Conservation (phyloP, 192 early-diverging fungal genomes). For the Entomortierella parvispora region DNA sequence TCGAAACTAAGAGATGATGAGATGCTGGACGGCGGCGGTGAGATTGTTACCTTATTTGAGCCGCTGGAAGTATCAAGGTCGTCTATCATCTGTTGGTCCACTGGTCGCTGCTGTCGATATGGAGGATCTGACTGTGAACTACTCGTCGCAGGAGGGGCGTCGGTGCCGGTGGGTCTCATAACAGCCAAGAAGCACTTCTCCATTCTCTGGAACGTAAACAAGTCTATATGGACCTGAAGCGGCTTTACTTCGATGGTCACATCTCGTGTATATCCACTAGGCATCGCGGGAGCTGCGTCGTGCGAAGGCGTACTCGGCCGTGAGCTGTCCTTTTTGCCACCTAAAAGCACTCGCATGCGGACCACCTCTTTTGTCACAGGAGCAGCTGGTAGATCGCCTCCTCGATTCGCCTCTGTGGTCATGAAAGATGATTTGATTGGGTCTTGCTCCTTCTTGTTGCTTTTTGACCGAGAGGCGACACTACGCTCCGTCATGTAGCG, state of each 20-base stretch:
- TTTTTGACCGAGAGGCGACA: slow-evolving; percentile 13
- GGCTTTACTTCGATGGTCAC: slow-evolving; percentile 58
- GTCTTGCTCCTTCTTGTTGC: slow-evolving; percentile 17
- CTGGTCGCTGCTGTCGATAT: not conserved
- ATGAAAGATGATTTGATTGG: not conserved
- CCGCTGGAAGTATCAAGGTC: slow-evolving; percentile 31
- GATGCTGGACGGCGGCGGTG: not conserved
- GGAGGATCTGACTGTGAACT: not conserved
- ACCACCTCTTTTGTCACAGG: slow-evolving; percentile 29
- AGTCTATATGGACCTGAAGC: slow-evolving; percentile 58
- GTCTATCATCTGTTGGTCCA: slow-evolving; percentile 45
- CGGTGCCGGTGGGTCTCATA: slow-evolving; percentile 5
- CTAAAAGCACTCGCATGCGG: slow-evolving; percentile 25
- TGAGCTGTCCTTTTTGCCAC: slow-evolving; percentile 24
- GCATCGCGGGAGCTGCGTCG: slow-evolving; percentile 1
- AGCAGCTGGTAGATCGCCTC: not conserved
- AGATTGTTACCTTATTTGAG: slow-evolving; percentile 25
- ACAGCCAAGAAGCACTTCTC: slow-evolving; percentile 54
- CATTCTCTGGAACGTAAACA: slow-evolving; percentile 55
- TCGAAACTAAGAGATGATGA: not conserved
- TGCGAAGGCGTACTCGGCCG: slow-evolving; percentile 2
- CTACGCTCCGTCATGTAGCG: slow-evolving; percentile 38
- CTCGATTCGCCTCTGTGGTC: not conserved
- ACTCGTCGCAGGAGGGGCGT: not conserved
- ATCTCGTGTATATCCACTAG: slow-evolving; percentile 37